phyloP scores from a whole-genome alignment of 139 green algal genomes.

The Nannochloris sp. region DNA sequence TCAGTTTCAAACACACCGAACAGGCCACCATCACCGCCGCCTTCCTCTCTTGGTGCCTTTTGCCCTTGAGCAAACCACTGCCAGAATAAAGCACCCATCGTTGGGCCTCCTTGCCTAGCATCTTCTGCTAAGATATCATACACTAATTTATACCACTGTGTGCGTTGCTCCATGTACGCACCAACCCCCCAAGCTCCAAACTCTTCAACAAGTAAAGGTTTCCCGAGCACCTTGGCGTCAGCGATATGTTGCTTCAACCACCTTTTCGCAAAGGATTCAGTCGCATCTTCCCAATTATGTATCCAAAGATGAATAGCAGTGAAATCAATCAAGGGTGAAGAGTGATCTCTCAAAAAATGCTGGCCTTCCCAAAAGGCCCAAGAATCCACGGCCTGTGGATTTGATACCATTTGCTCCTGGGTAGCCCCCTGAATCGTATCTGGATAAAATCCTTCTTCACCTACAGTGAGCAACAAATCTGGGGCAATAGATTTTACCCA shows the following conservation, averaged over 20 bases:
- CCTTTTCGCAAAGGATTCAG: constrained; percentile 7
- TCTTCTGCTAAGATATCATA: constrained; percentile 8
- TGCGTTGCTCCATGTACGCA: not conserved
- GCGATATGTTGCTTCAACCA: constrained; percentile 32
- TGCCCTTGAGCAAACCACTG: constrained; percentile 47
- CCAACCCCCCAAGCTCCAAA: constrained; percentile 27
- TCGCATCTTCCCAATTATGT: constrained; percentile 30
- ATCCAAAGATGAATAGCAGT: constrained; percentile 19
- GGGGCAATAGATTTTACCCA: constrained; percentile 41
- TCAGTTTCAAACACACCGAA: constrained; percentile 28
- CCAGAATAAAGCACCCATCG: constrained; percentile 52
- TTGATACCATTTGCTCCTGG: constrained; percentile 7
- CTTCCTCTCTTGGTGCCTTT: constrained; percentile 31
- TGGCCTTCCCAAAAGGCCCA: constrained; percentile 34
- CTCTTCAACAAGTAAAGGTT: constrained; percentile 40
- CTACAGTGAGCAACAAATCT: constrained; percentile 40
- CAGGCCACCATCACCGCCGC: constrained; percentile 9
- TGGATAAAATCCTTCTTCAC: constrained; percentile 44
- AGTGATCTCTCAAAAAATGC: constrained; percentile 35
- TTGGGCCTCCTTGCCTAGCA: constrained; percentile 11
- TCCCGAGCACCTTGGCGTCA: constrained; percentile 9
- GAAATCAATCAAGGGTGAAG: constrained; percentile 30
- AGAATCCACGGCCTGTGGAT: constrained; percentile 4
- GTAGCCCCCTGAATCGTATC: not conserved
- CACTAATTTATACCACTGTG: constrained; percentile 6